phyloP scores from a whole-genome alignment of 2,329 filamentous ascomycete genomes.

The Trichophyton rubrum region DNA sequence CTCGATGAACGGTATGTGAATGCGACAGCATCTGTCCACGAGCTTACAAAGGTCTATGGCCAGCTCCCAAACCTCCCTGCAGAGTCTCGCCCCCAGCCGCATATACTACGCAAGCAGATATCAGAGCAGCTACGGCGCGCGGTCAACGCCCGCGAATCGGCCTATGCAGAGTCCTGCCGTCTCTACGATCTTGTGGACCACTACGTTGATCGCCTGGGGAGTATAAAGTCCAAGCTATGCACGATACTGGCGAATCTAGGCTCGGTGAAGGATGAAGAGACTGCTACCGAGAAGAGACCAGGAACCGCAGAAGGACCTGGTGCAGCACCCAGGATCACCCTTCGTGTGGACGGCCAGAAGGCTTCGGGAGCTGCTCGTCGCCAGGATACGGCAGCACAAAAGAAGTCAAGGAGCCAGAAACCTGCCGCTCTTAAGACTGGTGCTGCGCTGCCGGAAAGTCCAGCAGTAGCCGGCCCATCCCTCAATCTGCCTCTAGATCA shows the following conservation, averaged over 20 bases:
- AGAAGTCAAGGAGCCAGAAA: background rate
- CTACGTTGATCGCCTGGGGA: conserved; percentile 44
- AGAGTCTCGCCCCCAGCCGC: conserved; percentile 40
- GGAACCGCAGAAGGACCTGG: conserved; percentile 28
- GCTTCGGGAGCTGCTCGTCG: conserved; percentile 8
- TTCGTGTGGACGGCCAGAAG: conserved; percentile 27
- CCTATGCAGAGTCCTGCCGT: conserved; percentile 44
- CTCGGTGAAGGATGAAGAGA: conserved; percentile 19
- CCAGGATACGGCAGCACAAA: background rate
- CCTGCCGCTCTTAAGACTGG: background rate
- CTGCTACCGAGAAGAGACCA: conserved; percentile 28
- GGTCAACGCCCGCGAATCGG: conserved; percentile 43
- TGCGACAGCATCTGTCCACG: conserved; percentile 30
- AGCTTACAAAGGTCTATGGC: conserved; percentile 33
- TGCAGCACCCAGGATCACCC: conserved; percentile 29
- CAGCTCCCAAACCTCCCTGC: conserved; percentile 40
- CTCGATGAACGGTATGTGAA: conserved; percentile 35
- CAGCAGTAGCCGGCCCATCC: background rate
- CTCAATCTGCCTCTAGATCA: background rate
- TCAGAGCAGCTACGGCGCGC: conserved; percentile 44
- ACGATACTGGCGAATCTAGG: conserved; percentile 40
- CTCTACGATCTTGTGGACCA: conserved; percentile 46
- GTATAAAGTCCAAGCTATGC: conserved; percentile 50
- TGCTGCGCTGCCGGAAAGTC: background rate
- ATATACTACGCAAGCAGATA: conserved; percentile 42